These are phyloP conservation scores for Candida manassasensis DNA, from an alignment of 805 yeast species.

Conservation along the genomic window DNA sequence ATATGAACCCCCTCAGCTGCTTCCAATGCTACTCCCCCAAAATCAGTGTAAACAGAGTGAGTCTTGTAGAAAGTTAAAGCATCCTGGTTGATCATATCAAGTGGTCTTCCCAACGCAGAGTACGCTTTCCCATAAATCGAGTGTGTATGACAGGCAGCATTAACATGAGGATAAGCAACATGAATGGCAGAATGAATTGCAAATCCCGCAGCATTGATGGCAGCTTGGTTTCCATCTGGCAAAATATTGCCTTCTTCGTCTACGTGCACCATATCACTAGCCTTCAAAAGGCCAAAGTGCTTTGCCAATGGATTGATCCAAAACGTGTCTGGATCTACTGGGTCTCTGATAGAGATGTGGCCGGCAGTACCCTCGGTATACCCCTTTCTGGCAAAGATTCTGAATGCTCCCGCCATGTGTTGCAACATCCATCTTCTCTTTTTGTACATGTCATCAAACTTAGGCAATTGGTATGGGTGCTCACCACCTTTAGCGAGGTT, in stretches of 20 bases:
- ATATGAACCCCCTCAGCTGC: slow-evolving; percentile 27
- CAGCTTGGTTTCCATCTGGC: slow-evolving; percentile 34
- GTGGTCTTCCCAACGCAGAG: slow-evolving; percentile 31
- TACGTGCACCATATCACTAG: slow-evolving; percentile 37
- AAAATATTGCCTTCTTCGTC: slow-evolving; percentile 33
- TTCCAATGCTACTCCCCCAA: slow-evolving; percentile 70
- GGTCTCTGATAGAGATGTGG: slow-evolving; percentile 82
- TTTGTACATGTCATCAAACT: slow-evolving; percentile 42
- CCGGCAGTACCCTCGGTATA: slow-evolving; percentile 79
- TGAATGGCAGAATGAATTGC: slow-evolving; percentile 38
- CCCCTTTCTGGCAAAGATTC: slow-evolving; percentile 76
- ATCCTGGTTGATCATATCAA: slow-evolving; percentile 81
- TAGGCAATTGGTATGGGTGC: slow-evolving; percentile 50
- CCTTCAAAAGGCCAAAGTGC: slow-evolving; percentile 51
- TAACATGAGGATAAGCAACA: slow-evolving; percentile 34
- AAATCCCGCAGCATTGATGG: slow-evolving; percentile 41
- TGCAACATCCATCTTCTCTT: slow-evolving; percentile 55
- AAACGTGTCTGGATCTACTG: slow-evolving; percentile 71
- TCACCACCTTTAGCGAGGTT: slow-evolving; percentile 53
- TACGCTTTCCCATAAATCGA: slow-evolving; percentile 37
- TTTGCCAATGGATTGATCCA: slow-evolving; percentile 89
- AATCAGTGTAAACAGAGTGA: slow-evolving; percentile 62
- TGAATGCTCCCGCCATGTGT: slow-evolving; percentile 83
- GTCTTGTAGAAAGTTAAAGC: slow-evolving; percentile 60
- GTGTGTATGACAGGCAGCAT: slow-evolving; percentile 40